These are phyloP conservation scores for Gossypium stocksii DNA, from an alignment of 345 rosid species.

Conservation along the genomic window DNA sequence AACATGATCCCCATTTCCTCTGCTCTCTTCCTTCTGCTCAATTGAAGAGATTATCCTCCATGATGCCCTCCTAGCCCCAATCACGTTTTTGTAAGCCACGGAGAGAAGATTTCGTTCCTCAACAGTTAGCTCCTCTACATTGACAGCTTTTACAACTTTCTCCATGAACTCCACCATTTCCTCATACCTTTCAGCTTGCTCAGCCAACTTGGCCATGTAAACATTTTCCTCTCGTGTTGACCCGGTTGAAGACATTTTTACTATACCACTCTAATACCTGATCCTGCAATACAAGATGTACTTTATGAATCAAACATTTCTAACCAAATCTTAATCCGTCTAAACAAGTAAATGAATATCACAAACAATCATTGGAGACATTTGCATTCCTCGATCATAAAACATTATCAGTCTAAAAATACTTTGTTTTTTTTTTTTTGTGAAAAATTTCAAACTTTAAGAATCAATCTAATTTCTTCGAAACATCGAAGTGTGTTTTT, in stretches of 20 bases:
- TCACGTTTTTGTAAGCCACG: constrained; percentile 96
- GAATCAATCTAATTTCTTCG: no score
- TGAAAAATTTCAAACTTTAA: no score
- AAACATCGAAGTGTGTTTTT: no score
- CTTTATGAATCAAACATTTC: background rate
- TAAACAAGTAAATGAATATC: background rate
- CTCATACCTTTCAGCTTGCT: constrained; percentile 95
- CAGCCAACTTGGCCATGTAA: constrained; percentile 92
- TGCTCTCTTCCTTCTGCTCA: constrained; percentile 95
- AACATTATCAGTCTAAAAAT: no score
- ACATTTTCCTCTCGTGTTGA: constrained; percentile 83
- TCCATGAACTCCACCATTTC: constrained; percentile 99
- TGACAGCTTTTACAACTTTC: constrained; percentile 81
- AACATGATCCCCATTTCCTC: constrained; percentile 86
- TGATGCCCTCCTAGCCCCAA: constrained; percentile 96
- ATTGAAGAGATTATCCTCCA: constrained; percentile 99
- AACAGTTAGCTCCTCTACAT: constrained; percentile 78
- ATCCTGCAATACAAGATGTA: constrained; percentile 11
- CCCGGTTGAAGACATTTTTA: constrained; percentile 61
- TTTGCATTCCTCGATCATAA: background rate
- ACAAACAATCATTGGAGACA: background rate
- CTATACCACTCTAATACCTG: constrained; percentile 16
- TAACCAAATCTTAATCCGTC: background rate
- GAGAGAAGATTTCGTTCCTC: constrained; percentile 96
- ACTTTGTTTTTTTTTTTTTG: no score